Conservation (phyloP, 1,284 basidiomycete species). For the Ganoderma meredithae region DNA sequence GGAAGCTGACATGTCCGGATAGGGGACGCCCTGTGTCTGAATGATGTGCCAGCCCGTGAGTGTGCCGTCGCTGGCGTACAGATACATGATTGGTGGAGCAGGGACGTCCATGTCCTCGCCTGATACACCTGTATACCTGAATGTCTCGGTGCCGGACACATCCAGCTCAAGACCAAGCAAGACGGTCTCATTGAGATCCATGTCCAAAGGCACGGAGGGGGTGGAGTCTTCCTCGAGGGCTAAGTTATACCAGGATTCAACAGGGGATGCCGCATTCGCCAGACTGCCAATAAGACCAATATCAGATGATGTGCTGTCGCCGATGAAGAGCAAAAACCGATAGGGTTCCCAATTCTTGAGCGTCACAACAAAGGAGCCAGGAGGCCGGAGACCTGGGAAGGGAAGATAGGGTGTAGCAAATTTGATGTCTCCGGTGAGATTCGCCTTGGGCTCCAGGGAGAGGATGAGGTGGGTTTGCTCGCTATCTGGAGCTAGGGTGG, state of each 20-base stretch:
- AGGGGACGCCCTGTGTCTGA: constrained; percentile 57
- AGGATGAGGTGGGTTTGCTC: constrained; percentile 69
- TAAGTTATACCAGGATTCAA: constrained; percentile 71
- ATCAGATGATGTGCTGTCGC: constrained; percentile 79
- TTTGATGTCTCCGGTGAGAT: constrained; percentile 55
- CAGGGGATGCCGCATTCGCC: constrained; percentile 37
- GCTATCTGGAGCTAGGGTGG: constrained; percentile 49
- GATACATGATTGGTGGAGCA: constrained; percentile 75
- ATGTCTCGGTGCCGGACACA: constrained; percentile 60
- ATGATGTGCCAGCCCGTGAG: constrained; percentile 80
- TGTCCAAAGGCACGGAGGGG: constrained; percentile 73
- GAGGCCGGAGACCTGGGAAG: constrained; percentile 58
- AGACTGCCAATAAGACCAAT: constrained; percentile 72
- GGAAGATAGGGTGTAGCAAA: constrained; percentile 61
- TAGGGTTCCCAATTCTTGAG: constrained; percentile 73
- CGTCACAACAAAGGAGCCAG: constrained; percentile 60
- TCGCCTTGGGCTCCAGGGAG: constrained; percentile 65
- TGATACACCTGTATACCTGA: constrained; percentile 48
- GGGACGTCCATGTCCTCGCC: constrained; percentile 58
- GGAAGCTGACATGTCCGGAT: constrained; percentile 59
- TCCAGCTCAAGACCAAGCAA: constrained; percentile 76
- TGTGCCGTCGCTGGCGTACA: constrained; percentile 84
- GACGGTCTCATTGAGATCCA: constrained; percentile 75
- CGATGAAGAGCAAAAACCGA: constrained; percentile 71
- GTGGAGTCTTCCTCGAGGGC: constrained; percentile 80